Percentiles rank a stretch among this genome's conserved stretches.
Conservation (phyloP, 1,284 basidiomycete genomes). For the Ganoderma lucidum region DNA sequence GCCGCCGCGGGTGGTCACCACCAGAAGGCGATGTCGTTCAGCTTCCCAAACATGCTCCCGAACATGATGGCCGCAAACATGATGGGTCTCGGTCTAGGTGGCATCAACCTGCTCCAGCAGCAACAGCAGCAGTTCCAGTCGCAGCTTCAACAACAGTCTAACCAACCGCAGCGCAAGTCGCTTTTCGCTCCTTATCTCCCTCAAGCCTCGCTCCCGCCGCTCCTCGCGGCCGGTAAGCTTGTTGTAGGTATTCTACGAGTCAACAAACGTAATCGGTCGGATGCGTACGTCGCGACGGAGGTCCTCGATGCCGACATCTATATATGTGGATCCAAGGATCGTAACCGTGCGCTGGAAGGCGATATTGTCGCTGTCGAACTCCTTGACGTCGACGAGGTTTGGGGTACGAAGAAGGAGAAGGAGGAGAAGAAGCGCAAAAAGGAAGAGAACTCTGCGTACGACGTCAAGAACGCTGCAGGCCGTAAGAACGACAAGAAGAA, state of each 20-base stretch:
- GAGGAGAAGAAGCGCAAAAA: constrained; percentile 99
- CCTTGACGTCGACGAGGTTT: constrained; percentile 97
- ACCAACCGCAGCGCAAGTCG: constrained; percentile 95
- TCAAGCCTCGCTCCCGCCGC: constrained; percentile 95
- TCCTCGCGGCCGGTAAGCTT: constrained; percentile 97
- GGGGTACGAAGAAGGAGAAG: constrained; percentile 99
- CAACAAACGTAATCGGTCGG: constrained; percentile 98
- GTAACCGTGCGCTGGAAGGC: constrained; percentile 97
- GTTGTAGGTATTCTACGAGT: constrained; percentile 98
- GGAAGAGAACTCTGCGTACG: constrained; percentile 96
- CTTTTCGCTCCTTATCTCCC: constrained; percentile 99
- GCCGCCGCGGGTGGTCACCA: constrained; percentile 95
- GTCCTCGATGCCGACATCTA: constrained; percentile 99
- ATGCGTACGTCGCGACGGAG: constrained; percentile 99
- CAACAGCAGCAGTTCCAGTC: constrained; percentile 92
- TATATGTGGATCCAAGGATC: constrained; percentile 98
- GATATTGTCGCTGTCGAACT: constrained; percentile 99
- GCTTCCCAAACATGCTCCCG: constrained; percentile 95
- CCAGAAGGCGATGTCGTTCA: constrained; percentile 97
- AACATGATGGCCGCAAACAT: constrained; percentile 96
- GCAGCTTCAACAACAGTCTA: constrained; percentile 89
- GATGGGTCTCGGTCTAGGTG: constrained; percentile 87
- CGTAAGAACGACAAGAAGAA: constrained; percentile 99
- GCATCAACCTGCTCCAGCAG: constrained; percentile 82
- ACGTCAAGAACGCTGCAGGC: constrained; percentile 74